Conservation (phyloP, 2,329 filamentous ascomycete species). For the Aspergillus texensis region DNA sequence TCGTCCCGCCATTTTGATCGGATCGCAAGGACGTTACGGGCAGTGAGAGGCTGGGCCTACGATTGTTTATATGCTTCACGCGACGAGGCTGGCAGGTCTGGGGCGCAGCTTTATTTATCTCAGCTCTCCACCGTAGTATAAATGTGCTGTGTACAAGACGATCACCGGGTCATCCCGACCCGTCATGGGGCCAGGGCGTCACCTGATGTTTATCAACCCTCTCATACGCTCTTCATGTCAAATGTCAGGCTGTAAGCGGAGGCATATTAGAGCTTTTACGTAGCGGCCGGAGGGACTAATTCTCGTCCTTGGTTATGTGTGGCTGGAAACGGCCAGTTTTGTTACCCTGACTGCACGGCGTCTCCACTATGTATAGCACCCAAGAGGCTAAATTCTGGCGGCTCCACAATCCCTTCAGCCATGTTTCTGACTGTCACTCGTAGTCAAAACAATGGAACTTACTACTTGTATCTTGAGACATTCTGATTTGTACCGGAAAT, state of each 20-base stretch:
- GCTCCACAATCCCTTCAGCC: neutral
- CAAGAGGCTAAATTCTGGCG: neutral
- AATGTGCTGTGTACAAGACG: neutral
- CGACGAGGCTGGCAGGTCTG: neutral
- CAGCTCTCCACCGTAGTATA: neutral
- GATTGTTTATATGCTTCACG: neutral
- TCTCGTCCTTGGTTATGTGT: neutral
- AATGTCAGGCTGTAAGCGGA: neutral
- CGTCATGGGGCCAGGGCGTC: neutral
- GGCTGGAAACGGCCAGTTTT: neutral
- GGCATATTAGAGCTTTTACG: neutral
- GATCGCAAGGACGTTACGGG: neutral
- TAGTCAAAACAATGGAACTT: neutral
- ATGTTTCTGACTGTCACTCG: neutral
- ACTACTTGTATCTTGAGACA: neutral
- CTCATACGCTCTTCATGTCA: neutral
- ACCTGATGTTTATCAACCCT: neutral
- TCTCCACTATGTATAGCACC: neutral
- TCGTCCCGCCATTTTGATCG: neutral
- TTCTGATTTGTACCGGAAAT: neutral
- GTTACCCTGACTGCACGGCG: neutral
- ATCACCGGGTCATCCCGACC: neutral
- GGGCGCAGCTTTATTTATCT: neutral
- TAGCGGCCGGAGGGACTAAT: neutral
- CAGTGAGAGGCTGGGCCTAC: neutral